A percentile compares a stretch with the other conserved stretches of the same genome.
Evolutionary conservation across 805 yeast species (phyloP).

Genomic region (Metschnikowia gruessii): DNA sequence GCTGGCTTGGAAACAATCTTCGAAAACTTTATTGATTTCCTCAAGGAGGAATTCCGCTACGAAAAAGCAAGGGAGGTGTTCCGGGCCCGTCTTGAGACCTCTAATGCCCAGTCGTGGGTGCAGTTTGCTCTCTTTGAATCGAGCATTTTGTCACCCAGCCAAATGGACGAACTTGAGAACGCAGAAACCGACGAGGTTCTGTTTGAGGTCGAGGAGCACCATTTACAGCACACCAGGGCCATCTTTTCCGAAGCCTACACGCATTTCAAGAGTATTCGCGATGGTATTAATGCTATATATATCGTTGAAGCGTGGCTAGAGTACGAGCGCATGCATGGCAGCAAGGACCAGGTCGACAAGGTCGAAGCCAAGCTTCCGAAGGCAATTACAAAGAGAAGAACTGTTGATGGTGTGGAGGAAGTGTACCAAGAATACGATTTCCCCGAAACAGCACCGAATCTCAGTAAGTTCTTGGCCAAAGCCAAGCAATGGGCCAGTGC

Average conservation of each 20-base stretch:
- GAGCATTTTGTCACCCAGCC: slow-evolving; percentile 55
- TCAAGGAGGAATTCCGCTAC: slow-evolving; percentile 58
- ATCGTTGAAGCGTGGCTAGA: slow-evolving; percentile 59
- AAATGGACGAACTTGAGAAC: slow-evolving; percentile 42
- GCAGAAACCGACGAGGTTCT: slow-evolving; percentile 51
- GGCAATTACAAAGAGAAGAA: slow-evolving; percentile 44
- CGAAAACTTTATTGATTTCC: slow-evolving; percentile 50
- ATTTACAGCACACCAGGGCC: slow-evolving; percentile 49
- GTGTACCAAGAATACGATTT: slow-evolving; percentile 62
- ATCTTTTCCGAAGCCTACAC: slow-evolving; percentile 55
- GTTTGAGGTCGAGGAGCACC: slow-evolving; percentile 48
- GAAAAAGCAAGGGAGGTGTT: slow-evolving; percentile 52
- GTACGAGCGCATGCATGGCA: slow-evolving; percentile 67
- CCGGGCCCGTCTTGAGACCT: slow-evolving; percentile 34
- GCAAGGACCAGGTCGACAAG: slow-evolving; percentile 28
- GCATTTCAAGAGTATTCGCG: slow-evolving; percentile 36
- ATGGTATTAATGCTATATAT: slow-evolving; percentile 45
- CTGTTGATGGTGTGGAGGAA: slow-evolving; percentile 46
- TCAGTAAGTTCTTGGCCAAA: slow-evolving; percentile 40
- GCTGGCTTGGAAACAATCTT: slow-evolving; percentile 9
- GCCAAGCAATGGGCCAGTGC: slow-evolving; percentile 32
- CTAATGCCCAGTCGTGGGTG: slow-evolving; percentile 49
- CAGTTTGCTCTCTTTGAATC: slow-evolving; percentile 70
- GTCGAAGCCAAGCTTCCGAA: slow-evolving; percentile 54
- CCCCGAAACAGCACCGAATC: slow-evolving; percentile 54